Base-by-base conservation (phyloP, 257 asterid species). In the Gentiana macrophylla region DNA sequence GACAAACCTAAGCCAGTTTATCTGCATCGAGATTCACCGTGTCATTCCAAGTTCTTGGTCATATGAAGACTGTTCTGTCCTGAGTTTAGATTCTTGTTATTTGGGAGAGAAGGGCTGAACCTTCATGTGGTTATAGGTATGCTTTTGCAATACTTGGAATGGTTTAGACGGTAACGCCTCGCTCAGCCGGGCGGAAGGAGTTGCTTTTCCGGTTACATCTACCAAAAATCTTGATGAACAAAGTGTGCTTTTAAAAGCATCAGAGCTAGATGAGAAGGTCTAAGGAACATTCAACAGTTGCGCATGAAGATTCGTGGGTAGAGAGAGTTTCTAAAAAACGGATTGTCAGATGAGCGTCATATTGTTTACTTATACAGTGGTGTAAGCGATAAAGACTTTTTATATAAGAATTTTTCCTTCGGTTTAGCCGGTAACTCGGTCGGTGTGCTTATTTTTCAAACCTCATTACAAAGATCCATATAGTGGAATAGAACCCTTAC, bases 11-110 rank as follows among this genome's bases (percentile, higher is more conserved):
- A 84, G 94, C 75, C 96, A 84, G 57, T 87, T 86, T 78, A 84
- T 86, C 71, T 86, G 96, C 89, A 81, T 86, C 1, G 44, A 69
- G 94, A 84, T 86, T 87, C 73, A 70, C 96, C 5, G 96, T 86
- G 46, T 57, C 94, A 9, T 86, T 84, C 59, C 94, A 84, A 74
- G 96, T 86, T 49, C 75, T 86, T 34, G 96, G 94, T 49, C 94
- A 87, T 61, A 82, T 84, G 89, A 84, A 87, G 80, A 82, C 94
- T 41, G 76, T 52, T 80, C 84, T 33, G 89, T 84, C 58, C 64
- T 84, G 68, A 70, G 67, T 12, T 56, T 87, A 62, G 96, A 13
- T 87, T 84, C 67, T 49, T 80, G n/a, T 78, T 84, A 72, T 84
- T 84, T 12, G 94, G 89, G 12, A 80, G 78, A 70, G 94, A 82